Evolutionary conservation across 1,284 basidiomycete genomes (phyloP), one percentile per base, ranked within the genome.

Genomic region (Malassezia caprae): DNA sequence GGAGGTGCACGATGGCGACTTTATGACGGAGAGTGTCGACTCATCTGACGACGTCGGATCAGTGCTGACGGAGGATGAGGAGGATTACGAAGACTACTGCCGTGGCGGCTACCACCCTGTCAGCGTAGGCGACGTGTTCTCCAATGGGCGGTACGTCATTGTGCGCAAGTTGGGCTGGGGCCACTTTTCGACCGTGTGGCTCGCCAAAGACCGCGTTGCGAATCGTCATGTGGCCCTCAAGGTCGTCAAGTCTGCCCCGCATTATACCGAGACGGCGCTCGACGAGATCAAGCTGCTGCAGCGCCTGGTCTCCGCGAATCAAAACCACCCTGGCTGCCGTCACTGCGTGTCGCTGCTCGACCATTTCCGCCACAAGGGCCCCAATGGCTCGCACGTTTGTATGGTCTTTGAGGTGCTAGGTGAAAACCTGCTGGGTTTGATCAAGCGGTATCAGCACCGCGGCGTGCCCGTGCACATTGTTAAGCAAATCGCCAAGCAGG

Each of bases 361-460:
- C 78, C 89, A 96, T 75, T 98, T 98, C 77, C 83, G 86, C 34
- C 94, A 98, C 77, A 86, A 86, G 59, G 94, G 93, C 0, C 91
- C 91, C 13, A 96, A 98, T 75, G 93, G 93, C 45, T 86, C 84
- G 17, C 93, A 98, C 77, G 88, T 98, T 61, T 98, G 94, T 81
- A 98, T 98, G 93, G 93, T 98, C 15, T 96, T 96, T 73, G 93
- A 98, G 77, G 94, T 98, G 31, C 82, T 98, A 10, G 93, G 94
- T 54, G 94, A 98, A 78, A 96, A 96, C 75, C 79, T 98, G n/a
- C 82, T 98, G 0, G 91, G 91, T 2, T 82, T 98, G 65, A 96
- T 96, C 81, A 96, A 94, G 77, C 83, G 93, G 19, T 84, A 90
- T 76, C 87, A 88, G 79, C 89, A 96, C 78, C 88, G 89, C 66